phyloP scores from a whole-genome alignment of 495 filamentous ascomycete species.

The Xanthoparmelia taractica region DNA sequence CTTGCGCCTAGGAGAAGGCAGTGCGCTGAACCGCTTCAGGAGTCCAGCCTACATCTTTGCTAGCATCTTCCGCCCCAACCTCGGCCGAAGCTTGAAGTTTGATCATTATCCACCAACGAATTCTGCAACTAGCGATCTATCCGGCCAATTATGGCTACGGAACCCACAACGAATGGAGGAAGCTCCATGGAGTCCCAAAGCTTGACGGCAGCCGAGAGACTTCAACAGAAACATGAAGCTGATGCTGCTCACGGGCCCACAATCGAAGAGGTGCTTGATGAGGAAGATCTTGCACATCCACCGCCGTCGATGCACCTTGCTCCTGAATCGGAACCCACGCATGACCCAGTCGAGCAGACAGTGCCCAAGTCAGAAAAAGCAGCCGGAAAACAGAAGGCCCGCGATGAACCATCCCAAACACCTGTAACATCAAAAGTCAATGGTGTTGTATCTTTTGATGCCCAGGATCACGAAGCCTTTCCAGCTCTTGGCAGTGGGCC shows the following conservation, averaged over 20 bases:
- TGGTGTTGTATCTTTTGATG: constrained; percentile 54
- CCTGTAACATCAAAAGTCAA: constrained; percentile 38
- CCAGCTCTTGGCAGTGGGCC: constrained; percentile 73
- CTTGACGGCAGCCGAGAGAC: constrained; percentile 57
- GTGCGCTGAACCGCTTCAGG: background rate
- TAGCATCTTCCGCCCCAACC: background rate
- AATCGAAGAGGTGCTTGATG: constrained; percentile 72
- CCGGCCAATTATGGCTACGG: constrained; percentile 14
- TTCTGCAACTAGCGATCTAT: background rate
- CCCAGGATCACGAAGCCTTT: constrained; percentile 81
- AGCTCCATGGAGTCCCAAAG: constrained; percentile 30
- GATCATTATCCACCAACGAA: background rate
- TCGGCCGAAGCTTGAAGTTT: background rate
- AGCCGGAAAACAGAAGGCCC: constrained; percentile 54
- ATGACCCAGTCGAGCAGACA: constrained; percentile 1
- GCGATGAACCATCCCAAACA: constrained; percentile 29
- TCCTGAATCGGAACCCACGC: constrained; percentile 12
- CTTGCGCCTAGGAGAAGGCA: background rate
- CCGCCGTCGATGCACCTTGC: constrained; percentile 36
- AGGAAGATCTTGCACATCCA: constrained; percentile 61
- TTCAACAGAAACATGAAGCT: constrained; percentile 66
- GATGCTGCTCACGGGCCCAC: constrained; percentile 59
- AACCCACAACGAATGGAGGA: constrained; percentile 37
- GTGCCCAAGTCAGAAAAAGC: constrained; percentile 47
- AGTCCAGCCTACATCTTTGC: background rate